Base-by-base conservation (phyloP, 805 yeast species). In the Kuraishia hungarica region DNA sequence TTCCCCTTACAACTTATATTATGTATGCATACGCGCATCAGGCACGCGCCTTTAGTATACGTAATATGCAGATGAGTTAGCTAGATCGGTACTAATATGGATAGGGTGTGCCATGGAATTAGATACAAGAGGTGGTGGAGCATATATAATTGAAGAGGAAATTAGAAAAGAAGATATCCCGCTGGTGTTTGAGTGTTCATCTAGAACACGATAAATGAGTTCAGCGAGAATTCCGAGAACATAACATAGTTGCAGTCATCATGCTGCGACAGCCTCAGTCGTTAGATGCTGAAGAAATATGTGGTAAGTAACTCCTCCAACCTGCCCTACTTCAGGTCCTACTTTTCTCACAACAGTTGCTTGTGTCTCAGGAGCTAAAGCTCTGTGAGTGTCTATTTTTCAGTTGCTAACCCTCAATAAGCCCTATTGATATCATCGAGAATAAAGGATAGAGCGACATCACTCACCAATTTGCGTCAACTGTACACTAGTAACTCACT, bases 401-500 rank as follows among this genome's bases (percentile, higher is more conserved):
- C 17, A 35, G 8, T 3, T 35, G n/a, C 43, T 35, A 35, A 35
- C 35, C 11, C 35, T 13, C n/a, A 35, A 35, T 13, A 6, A 35
- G 43, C 50, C 6, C 60, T 62, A 13, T 67, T 84, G 47, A 69
- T 69, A 23, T 84, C 89, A 0, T 57, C 75, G 2, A 83, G 78
- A 61, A 68, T 81, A 35, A 78, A 76, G 58, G 87, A 82, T 15
- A 35, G 43, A 35, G 43, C 43, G 3, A 17, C 8, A 35, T 7
- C 43, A 13, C 43, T 35, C 43, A 35, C 43, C 43, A 35, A 35
- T 3, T 35, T 15, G 3, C 43, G 43, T 13, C 43, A 35, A 3
- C n/a, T 35, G 17, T 8, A 35, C 43, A 35, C 17, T 17, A 13
- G 43, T 17, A 15, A 35, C 43, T 35, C 43, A 10, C n/a, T 17